Percentiles rank a stretch among this genome's conserved stretches.
phyloP scores from a whole-genome alignment of 495 filamentous ascomycete species.

The Podospora pseudopauciseta region DNA sequence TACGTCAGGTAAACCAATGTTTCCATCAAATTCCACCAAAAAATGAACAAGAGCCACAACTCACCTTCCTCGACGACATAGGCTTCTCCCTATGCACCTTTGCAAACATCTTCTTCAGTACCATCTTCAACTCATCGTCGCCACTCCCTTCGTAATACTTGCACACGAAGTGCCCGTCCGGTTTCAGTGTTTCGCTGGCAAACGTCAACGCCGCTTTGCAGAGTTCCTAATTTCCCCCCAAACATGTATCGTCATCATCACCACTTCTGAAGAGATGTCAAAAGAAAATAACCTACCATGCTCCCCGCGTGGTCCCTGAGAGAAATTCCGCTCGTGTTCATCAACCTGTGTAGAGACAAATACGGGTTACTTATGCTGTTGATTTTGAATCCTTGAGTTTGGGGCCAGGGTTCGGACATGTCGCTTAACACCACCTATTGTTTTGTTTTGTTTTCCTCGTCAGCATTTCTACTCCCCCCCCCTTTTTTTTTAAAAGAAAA shows the following conservation, averaged over 20 bases:
- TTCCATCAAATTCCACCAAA: not conserved
- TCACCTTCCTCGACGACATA: constrained; percentile 79
- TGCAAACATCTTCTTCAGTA: constrained; percentile 68
- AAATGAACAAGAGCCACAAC: constrained; percentile 25
- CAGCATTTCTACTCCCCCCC: constrained; percentile 11
- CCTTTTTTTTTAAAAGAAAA: not conserved
- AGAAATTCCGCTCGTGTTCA: constrained; percentile 88
- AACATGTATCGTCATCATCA: not conserved
- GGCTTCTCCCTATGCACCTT: constrained; percentile 85
- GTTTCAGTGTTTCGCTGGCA: constrained; percentile 73
- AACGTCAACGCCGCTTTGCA: constrained; percentile 82
- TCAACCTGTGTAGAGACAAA: constrained; percentile 69
- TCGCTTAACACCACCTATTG: constrained; percentile 76
- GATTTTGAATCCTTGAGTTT: constrained; percentile 71
- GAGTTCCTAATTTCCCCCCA: constrained; percentile 60
- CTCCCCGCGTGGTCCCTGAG: constrained; percentile 90
- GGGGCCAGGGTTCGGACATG: constrained; percentile 95
- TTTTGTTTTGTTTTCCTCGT: constrained; percentile 20
- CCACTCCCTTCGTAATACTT: constrained; percentile 94
- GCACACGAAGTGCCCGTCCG: constrained; percentile 86
- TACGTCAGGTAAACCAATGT: not conserved
- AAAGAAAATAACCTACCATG: constrained; percentile 65
- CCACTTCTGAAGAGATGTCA: not conserved
- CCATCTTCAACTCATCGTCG: constrained; percentile 70
- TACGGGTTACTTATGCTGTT: constrained; percentile 89